These are phyloP conservation scores for Ophiostoma sp. DNA, from an alignment of 2,329 filamentous ascomycete genomes.

Conservation along the genomic window DNA sequence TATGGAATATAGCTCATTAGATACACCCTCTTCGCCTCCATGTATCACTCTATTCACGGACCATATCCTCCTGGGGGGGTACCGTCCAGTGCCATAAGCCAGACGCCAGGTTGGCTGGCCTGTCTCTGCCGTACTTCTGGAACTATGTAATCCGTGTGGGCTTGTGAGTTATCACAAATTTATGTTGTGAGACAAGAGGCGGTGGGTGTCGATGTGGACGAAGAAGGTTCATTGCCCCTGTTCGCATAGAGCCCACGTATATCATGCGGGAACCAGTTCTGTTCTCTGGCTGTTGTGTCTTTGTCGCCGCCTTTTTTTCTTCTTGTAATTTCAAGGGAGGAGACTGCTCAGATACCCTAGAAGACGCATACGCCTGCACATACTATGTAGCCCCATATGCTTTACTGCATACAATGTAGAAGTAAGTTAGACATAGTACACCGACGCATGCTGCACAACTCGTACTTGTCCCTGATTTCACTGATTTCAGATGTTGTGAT, in stretches of 20 bases:
- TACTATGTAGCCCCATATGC: neutral
- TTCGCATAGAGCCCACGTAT: no score
- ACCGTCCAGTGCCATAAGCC: neutral
- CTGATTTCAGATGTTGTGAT: neutral
- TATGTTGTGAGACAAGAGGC: neutral
- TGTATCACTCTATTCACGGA: neutral
- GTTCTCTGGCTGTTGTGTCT: neutral
- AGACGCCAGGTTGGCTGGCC: neutral
- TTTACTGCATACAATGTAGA: neutral
- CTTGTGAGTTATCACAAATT: conserved; percentile 11
- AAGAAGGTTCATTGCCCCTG: neutral
- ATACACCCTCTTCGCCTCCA: neutral
- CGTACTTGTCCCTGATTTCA: neutral
- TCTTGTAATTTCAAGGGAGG: neutral
- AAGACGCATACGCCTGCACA: neutral
- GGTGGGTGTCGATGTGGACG: conserved; percentile 10
- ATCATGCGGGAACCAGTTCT: neutral
- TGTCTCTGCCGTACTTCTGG: neutral
- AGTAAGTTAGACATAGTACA: neutral
- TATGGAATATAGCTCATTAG: neutral
- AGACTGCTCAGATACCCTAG: neutral
- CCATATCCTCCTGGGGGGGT: neutral
- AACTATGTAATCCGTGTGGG: neutral
- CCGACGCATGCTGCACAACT: neutral
- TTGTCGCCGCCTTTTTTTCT: neutral